Base-by-base conservation (phyloP, 176 grass and related monocot species). In the Raddia guianensis region DNA sequence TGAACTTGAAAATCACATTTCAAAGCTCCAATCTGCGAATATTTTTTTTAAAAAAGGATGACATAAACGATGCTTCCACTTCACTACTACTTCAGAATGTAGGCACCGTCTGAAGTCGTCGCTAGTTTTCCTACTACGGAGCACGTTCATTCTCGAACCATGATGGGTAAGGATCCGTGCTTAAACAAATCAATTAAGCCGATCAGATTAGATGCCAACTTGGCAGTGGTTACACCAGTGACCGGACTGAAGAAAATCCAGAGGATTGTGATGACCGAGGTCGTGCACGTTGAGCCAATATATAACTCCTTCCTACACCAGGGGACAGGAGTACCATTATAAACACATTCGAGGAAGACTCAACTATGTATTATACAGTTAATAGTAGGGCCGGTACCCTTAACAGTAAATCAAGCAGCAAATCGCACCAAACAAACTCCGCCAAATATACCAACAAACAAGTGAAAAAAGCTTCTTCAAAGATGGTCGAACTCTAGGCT, bases 221-320 rank as follows among this genome's bases (percentile, higher is more conserved):
- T 44, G 47, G 5, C 8, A 15, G 63, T 62, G 16, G 68, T 77
- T 68, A 48, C 78, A 80, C 10, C 56, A 9, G 37, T 40, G 37
- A 40, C 37, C 37, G 37, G 72, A 53, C 73, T 3, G 60, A 19
- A 83, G 49, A 71, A 87, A 82, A 70, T 76, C 86, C 57, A 58
- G 27, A 20, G 16, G 44, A 82, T 37, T 82, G 79, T 72, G 57
- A 42, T 14, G 80, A 59, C 12, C 80, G 86, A 87, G 86, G 86
- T 72, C 80, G 73, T 59, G 72, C 80, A 66, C 32, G 27, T 66
- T 83, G 8, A 49, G 33, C 49, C 15, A 63, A 76, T 71, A 76
- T 48, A 63, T 14, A 61, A 72, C 2, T 72, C 45, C 7, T 7
- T 72, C 45, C 7, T 7, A 16, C 2, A 18, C 7, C 6, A 6